Evolutionary conservation across 495 filamentous ascomycete species (phyloP).

Genomic region (Xanthoparmelia taractica): DNA sequence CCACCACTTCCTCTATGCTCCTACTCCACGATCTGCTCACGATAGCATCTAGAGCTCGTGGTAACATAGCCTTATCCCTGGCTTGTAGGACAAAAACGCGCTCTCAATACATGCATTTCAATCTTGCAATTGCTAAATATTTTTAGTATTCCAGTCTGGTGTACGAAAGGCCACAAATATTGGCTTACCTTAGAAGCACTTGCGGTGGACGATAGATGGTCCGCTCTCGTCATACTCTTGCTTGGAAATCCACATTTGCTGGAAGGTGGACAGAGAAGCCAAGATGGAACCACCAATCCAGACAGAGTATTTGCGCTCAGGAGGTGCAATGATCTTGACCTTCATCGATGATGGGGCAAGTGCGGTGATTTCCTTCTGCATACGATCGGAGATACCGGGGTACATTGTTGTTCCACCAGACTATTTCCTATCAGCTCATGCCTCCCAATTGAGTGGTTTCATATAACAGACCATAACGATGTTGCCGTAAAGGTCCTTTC

Average conservation of each 20-base stretch:
- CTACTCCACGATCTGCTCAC: conserved; percentile 12
- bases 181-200: conserved; percentile 90
- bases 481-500: conserved; percentile 99
- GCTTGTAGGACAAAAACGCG: conserved; percentile 8
- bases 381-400: conserved; percentile 99
- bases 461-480: conserved; percentile 85
- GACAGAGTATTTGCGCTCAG: conserved; percentile 81
- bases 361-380: conserved; percentile 99
- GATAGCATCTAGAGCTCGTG: conserved; percentile 18
- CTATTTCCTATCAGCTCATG: conserved; percentile 37
- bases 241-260: conserved; percentile 99
- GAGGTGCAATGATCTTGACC: conserved; percentile 72
- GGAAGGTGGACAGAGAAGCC: conserved; percentile 98
- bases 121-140: neutral
- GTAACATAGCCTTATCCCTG: conserved; percentile 15
- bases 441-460: neutral
- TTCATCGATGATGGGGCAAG: conserved; percentile 94
- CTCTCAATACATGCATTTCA: conserved; percentile 11
- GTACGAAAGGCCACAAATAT: neutral
- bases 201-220: conserved; percentile 99
- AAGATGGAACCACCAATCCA: conserved; percentile 99
- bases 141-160: neutral
- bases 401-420: conserved; percentile 99
- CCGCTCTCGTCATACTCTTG: conserved; percentile 99
- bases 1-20: conserved; percentile 10